Evolutionary conservation across 1,284 basidiomycete species (phyloP).

Genomic region (Ustilago cynodontis): DNA sequence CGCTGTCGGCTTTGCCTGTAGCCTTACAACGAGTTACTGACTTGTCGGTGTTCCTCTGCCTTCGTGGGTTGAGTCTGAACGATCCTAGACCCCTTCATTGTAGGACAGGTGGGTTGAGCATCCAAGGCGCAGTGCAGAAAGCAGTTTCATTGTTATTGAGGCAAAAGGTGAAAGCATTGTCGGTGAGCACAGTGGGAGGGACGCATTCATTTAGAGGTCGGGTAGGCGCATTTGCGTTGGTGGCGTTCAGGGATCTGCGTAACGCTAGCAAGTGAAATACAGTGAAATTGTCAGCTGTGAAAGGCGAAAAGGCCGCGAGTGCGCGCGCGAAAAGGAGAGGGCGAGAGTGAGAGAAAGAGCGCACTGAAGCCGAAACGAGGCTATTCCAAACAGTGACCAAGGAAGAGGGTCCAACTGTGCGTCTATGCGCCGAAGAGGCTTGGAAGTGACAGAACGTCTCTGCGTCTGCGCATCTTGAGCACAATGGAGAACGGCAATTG

Average conservation of each 20-base stretch:
- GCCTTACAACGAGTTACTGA: not conserved
- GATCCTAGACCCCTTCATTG: not conserved
- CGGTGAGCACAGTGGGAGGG: not conserved
- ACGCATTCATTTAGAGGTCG: conserved; percentile 7
- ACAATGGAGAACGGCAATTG: not conserved
- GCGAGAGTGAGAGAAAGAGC: not conserved
- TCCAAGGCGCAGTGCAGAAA: not conserved
- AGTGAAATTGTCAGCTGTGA: not conserved
- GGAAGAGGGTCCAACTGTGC: not conserved
- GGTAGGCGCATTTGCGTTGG: conserved; percentile 30
- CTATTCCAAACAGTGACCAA: not conserved
- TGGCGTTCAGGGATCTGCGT: conserved; percentile 31
- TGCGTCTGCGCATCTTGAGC: not conserved
- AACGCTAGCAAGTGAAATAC: not conserved
- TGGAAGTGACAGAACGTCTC: not conserved
- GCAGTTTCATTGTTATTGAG: not conserved
- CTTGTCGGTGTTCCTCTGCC: not conserved
- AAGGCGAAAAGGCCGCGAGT: not conserved
- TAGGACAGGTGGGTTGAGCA: not conserved
- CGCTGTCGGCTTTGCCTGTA: not conserved
- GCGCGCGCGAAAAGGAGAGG: not conserved
- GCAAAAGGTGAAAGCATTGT: not conserved
- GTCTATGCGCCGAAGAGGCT: not conserved
- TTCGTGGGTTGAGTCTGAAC: not conserved
- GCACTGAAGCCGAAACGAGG: not conserved